Percentiles rank a stretch among this genome's conserved stretches.
Conservation (phyloP, 2,329 filamentous ascomycete species). For the Tolypocladium amazonense region DNA sequence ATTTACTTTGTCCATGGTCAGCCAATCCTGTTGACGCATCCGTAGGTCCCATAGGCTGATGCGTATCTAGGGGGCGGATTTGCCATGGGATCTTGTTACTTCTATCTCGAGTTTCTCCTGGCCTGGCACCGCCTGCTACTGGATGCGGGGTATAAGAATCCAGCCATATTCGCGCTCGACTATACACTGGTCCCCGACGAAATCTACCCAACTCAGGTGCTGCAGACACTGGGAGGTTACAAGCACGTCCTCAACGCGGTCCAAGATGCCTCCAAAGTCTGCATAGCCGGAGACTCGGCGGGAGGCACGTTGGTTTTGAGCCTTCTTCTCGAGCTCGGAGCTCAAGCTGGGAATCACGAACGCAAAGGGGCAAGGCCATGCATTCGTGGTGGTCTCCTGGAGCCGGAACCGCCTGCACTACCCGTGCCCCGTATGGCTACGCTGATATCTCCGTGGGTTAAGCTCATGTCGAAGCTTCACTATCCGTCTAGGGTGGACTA, state of each 20-base stretch:
- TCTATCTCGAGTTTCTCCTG: slow-evolving; percentile 76
- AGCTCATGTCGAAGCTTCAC: slow-evolving; percentile 57
- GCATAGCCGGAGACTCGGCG: slow-evolving; percentile 69
- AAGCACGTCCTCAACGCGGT: slow-evolving; percentile 53
- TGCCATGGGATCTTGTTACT: slow-evolving; percentile 70
- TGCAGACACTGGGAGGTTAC: slow-evolving; percentile 61
- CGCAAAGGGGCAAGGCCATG: slow-evolving; percentile 6
- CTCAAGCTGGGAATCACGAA: slow-evolving; percentile 12
- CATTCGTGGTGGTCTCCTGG: slow-evolving; percentile 6
- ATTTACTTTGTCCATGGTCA: slow-evolving; percentile 72
- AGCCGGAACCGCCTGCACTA: slow-evolving; percentile 9
- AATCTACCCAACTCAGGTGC: slow-evolving; percentile 61
- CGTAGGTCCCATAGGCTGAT: background rate
- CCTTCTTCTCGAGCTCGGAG: slow-evolving; percentile 56
- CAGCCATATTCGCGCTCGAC: slow-evolving; percentile 68
- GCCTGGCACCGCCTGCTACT: slow-evolving; percentile 59
- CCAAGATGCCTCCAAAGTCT: slow-evolving; percentile 49
- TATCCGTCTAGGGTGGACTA: slow-evolving; percentile 65
- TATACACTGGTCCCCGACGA: slow-evolving; percentile 71
- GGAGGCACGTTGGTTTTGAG: slow-evolving; percentile 65
- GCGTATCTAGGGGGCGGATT: slow-evolving; percentile 59
- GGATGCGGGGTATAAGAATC: slow-evolving; percentile 57
- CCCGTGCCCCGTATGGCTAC: slow-evolving; percentile 43
- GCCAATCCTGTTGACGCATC: slow-evolving; percentile 7
- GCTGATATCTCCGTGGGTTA: slow-evolving; percentile 74